Conservation (phyloP, 371 early-diverging fungal species). For the Dinochytrium kinnereticum region DNA sequence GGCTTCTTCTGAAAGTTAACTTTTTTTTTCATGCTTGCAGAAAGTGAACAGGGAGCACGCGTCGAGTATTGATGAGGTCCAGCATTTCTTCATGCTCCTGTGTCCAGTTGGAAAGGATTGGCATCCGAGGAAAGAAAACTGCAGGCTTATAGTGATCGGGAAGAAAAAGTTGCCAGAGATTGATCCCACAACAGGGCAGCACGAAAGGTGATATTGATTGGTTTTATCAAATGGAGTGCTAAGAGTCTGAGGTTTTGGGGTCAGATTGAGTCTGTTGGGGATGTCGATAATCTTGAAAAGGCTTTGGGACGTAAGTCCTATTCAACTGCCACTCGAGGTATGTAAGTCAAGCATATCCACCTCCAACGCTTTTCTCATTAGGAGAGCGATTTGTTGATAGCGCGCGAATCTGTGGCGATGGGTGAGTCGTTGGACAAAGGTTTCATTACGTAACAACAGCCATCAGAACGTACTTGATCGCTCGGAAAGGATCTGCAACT, state of each 20-base stretch:
- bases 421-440: no score
- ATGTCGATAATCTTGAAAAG: neutral
- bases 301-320: neutral
- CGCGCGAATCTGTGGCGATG: neutral
- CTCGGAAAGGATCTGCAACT: neutral
- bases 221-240: neutral
- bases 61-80: neutral
- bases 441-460: no score
- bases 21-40: neutral
- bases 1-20: neutral
- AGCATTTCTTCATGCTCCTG: neutral
- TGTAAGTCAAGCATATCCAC: neutral
- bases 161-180: neutral
- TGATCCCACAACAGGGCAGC: neutral
- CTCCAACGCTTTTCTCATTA: neutral
- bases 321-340: neutral
- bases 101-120: neutral
- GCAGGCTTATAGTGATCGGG: neutral
- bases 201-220: neutral
- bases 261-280: neutral
- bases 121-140: neutral
- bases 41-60: neutral
- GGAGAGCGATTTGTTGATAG: neutral
- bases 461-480: neutral
- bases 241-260: neutral